Evolutionary conservation across 768 basidiomycete species (phyloP), one percentile per base, ranked within the genome.

Genomic region (Suillus subaureus): DNA sequence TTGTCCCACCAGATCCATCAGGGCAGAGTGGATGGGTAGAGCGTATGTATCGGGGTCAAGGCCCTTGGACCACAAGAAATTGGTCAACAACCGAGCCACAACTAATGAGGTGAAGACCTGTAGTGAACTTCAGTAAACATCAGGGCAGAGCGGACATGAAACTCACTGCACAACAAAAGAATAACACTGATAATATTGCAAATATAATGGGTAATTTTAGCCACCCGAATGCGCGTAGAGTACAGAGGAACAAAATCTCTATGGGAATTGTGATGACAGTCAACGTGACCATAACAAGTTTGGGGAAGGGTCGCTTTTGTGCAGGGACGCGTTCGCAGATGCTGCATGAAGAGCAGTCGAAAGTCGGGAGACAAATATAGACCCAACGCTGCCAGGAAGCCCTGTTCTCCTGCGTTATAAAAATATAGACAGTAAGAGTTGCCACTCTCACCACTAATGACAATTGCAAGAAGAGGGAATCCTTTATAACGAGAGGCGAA

Each of bases 21-120:
- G 73, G 1, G 95, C 93, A 13, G 93, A 94, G 69, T 97, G 95
- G 33, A 97, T 86, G 9, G 96, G 96, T n/a, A 98, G 79, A 2
- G 94, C 94, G 74, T 97, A 96, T 78, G 92, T 89, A 74, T 98
- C 96, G 6, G 96, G 96, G 74, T 98, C 96, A 33, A 88, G 81
- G 13, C 85, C 81, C 63, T 81, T 87, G 0, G 85, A 84, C 94
- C 95, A 97, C 33, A 97, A 84, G 73, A 87, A 88, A 52, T 86
- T 78, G 2, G 94, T 96, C 58, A 96, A 80, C 13, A 73, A 70
- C 60, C 82, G 85, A 1, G 92, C 94, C 40, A 92, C 75, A 35
- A 82, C 31, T 6, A 98, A 82, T 2, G 95, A 95, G 65, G 87
- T 77, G 15, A 83, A 74, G 33, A 92, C 89, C 94, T 97, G 72